phyloP scores from a whole-genome alignment of 495 filamentous ascomycete species.

The Tuber brumale region DNA sequence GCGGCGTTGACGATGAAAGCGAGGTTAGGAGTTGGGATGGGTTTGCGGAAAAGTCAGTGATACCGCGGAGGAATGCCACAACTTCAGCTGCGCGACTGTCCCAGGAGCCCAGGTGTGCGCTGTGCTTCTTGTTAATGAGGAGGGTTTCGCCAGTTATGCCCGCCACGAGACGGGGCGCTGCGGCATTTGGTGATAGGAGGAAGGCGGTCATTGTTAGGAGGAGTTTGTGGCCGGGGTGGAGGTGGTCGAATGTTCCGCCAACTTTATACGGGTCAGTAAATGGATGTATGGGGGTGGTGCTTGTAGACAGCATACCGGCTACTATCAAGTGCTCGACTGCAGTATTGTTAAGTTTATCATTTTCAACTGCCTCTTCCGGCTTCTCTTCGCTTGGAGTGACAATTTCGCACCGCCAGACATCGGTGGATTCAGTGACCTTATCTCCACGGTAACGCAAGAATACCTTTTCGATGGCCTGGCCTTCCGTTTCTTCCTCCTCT shows the following conservation, averaged over 20 bases:
- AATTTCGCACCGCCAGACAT: constrained; percentile 14
- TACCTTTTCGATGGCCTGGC: constrained; percentile 29
- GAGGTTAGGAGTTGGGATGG: constrained; percentile 19
- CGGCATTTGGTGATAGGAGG: constrained; percentile 50
- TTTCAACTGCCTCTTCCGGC: constrained; percentile 18
- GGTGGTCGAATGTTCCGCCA: constrained; percentile 93
- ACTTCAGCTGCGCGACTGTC: constrained; percentile 60
- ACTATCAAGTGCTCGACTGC: constrained; percentile 31
- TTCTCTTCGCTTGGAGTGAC: constrained; percentile 22
- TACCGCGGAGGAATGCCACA: constrained; percentile 62
- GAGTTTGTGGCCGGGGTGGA: constrained; percentile 93
- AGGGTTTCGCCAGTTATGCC: constrained; percentile 85
- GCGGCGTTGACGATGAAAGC: constrained; percentile 11
- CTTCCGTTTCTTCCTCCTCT: constrained; percentile 29
- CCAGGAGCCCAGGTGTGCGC: constrained; percentile 73
- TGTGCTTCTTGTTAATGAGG: constrained; percentile 79
- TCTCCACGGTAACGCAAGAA: constrained; percentile 29
- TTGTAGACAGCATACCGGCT: constrained; percentile 19
- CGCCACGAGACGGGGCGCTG: constrained; percentile 57
- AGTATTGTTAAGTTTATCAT: constrained; percentile 8
- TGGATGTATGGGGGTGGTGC: constrained; percentile 4
- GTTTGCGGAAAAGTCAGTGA: constrained; percentile 51
- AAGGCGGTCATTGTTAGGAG: constrained; percentile 79
- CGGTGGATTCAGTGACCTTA: constrained; percentile 20
- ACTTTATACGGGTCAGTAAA: constrained; percentile 43